Evolutionary conservation across 352 stramenopile species (phyloP).

Genomic region (Pythium guiyangense): DNA sequence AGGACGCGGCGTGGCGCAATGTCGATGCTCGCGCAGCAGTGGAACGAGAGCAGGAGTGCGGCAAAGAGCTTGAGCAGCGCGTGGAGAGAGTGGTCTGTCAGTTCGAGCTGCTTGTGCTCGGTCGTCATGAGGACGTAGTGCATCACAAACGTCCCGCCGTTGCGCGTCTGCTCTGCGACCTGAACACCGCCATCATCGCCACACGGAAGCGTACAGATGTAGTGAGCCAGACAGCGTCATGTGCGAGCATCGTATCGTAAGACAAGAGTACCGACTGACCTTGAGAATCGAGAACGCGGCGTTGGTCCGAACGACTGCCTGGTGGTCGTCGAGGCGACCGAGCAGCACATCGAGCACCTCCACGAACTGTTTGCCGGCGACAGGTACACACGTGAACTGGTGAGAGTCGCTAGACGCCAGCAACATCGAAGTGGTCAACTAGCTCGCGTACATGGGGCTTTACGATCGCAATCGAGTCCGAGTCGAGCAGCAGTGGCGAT

Average conservation of each 20-base stretch:
- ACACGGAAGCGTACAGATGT: neutral
- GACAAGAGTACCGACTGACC: neutral
- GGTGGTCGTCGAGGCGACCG: slow-evolving; percentile 18
- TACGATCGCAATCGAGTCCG: neutral
- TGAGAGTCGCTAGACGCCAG: neutral
- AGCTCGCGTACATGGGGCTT: slow-evolving; percentile 3
- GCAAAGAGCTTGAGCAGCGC: slow-evolving; percentile 38
- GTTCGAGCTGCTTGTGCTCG: slow-evolving; percentile 15
- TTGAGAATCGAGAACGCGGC: slow-evolving; percentile 25
- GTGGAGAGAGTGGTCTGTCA: slow-evolving; percentile 25
- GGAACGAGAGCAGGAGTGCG: slow-evolving; percentile 30
- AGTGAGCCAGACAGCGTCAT: slow-evolving; percentile 5
- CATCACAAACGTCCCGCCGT: slow-evolving; percentile 32
- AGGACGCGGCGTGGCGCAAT: slow-evolving; percentile 35
- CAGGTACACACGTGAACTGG: neutral
- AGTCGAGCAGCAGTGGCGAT: neutral
- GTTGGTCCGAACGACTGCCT: slow-evolving; percentile 24
- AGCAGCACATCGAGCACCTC: slow-evolving; percentile 11
- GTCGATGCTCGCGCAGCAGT: slow-evolving; percentile 45
- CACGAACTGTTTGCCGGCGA: slow-evolving; percentile 7
- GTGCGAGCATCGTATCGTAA: neutral
- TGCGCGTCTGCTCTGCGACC: slow-evolving; percentile 31
- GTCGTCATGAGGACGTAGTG: slow-evolving; percentile 26
- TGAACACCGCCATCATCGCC: neutral
- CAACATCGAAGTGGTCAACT: neutral